These are phyloP conservation scores for Ganoderma multipileum DNA, from an alignment of 1,284 basidiomycete genomes.

Conservation along the genomic window DNA sequence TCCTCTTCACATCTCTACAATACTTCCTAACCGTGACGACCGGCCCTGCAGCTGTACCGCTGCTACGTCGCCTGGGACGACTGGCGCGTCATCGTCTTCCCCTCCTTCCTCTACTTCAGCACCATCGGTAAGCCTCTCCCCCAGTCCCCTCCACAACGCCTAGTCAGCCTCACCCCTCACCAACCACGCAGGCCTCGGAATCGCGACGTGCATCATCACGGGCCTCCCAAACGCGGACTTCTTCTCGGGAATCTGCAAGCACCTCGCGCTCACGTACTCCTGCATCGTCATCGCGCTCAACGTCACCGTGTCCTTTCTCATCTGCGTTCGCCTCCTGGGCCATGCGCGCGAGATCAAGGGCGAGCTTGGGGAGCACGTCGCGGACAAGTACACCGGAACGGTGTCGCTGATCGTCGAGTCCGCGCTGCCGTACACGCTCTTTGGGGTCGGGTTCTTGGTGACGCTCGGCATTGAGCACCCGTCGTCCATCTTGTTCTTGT, in stretches of 20 bases:
- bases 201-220: slow-evolving; percentile 11
- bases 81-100: slow-evolving; percentile 9
- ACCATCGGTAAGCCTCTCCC: slow-evolving; percentile 7
- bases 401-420: slow-evolving; percentile 21
- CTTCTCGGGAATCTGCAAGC: slow-evolving; percentile 8
- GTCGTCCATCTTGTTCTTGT: slow-evolving; percentile 22
- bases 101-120: slow-evolving; percentile 15
- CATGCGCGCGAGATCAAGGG: background rate
- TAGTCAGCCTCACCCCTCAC: background rate
- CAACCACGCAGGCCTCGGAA: slow-evolving; percentile 11
- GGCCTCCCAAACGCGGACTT: slow-evolving; percentile 16
- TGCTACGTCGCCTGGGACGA: slow-evolving; percentile 21
- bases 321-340: slow-evolving; percentile 7
- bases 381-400: slow-evolving; percentile 17
- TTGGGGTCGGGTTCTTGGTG: slow-evolving; percentile 22
- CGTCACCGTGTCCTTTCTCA: slow-evolving; percentile 12
- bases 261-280: slow-evolving; percentile 10
- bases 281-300: slow-evolving; percentile 15
- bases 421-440: slow-evolving; percentile 22
- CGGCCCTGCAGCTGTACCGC: slow-evolving; percentile 15
- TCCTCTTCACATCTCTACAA: no score
- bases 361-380: slow-evolving; percentile 7
- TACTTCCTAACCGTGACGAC: no score
- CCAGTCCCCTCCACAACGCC: background rate
- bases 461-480: slow-evolving; percentile 22